phyloP scores from a whole-genome alignment of 1,139 yeast genomes.

The Saccharomyces hybrid region DNA sequence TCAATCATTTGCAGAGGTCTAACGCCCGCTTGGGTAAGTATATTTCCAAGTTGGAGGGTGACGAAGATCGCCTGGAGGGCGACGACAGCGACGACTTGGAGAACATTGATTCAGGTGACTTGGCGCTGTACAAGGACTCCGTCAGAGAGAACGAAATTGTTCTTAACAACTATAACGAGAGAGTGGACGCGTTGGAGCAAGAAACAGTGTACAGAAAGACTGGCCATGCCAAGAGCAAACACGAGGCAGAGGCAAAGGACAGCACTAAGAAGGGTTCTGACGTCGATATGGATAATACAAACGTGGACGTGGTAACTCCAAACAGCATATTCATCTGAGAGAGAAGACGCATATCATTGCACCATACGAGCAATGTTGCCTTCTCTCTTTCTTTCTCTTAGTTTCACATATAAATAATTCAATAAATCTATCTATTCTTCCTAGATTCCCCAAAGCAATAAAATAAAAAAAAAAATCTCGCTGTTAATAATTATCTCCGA shows the following conservation, averaged over 20 bases:
- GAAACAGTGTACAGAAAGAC: conserved; percentile 25
- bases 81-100: conserved; percentile 22
- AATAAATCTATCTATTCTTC: neutral
- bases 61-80: conserved; percentile 18
- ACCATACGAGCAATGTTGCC: neutral
- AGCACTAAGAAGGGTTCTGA: neutral
- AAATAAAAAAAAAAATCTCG: neutral
- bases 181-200: conserved; percentile 31
- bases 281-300: conserved; percentile 5
- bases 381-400: neutral
- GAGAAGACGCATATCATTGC: neutral
- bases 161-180: conserved; percentile 32
- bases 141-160: conserved; percentile 33
- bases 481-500: neutral
- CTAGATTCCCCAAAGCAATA: neutral
- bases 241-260: conserved; percentile 4
- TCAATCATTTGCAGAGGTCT: conserved; percentile 33
- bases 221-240: conserved; percentile 1
- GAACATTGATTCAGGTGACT: conserved; percentile 26
- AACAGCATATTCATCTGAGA: conserved; percentile 3
- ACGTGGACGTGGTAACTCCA: conserved; percentile 5
- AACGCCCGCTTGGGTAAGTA: conserved; percentile 31
- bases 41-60: conserved; percentile 26
- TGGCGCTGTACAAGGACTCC: conserved; percentile 32
- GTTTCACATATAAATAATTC: neutral